phyloP scores from a whole-genome alignment of 1,139 yeast species.

The Blastobotrys elegans region DNA sequence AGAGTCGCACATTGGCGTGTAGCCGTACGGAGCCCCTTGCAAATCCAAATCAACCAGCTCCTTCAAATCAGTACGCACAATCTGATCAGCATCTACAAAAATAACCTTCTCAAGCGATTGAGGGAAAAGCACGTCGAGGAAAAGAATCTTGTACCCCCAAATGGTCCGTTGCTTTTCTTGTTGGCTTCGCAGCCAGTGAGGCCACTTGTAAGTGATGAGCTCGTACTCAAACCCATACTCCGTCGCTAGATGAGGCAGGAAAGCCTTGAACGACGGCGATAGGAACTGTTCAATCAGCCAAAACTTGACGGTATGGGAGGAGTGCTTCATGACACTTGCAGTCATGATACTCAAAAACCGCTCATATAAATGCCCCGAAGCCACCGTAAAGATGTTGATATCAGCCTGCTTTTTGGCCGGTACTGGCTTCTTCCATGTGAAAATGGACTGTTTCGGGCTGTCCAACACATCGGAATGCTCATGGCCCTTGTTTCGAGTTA shows the following conservation, averaged over 20 bases:
- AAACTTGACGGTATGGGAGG: slow-evolving; percentile 63
- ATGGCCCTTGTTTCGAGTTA: slow-evolving; percentile 42
- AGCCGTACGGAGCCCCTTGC: slow-evolving; percentile 78
- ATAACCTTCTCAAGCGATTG: slow-evolving; percentile 66
- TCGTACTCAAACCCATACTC: slow-evolving; percentile 61
- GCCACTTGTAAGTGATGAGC: slow-evolving; percentile 84
- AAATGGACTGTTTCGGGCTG: slow-evolving; percentile 12
- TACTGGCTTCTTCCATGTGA: slow-evolving; percentile 9
- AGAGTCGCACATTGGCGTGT: slow-evolving; percentile 84
- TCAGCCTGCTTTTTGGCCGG: slow-evolving; percentile 42
- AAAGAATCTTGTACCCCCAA: slow-evolving; percentile 85
- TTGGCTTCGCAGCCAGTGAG: slow-evolving; percentile 78
- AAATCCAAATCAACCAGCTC: slow-evolving; percentile 63
- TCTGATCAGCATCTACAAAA: slow-evolving; percentile 83
- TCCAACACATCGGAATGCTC: slow-evolving; percentile 37
- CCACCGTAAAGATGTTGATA: slow-evolving; percentile 77
- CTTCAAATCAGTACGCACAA: slow-evolving; percentile 66
- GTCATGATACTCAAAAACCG: slow-evolving; percentile 71
- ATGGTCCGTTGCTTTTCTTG: slow-evolving; percentile 69
- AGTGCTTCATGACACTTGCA: slow-evolving; percentile 61
- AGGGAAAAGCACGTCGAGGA: slow-evolving; percentile 84
- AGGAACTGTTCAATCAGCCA: slow-evolving; percentile 83
- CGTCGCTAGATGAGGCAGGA: slow-evolving; percentile 59
- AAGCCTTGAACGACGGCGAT: slow-evolving; percentile 60
- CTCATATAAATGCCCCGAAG: slow-evolving; percentile 77